Evolutionary conservation across 73 alveolate species (phyloP).

Genomic region (Loxodes magnus): DNA sequence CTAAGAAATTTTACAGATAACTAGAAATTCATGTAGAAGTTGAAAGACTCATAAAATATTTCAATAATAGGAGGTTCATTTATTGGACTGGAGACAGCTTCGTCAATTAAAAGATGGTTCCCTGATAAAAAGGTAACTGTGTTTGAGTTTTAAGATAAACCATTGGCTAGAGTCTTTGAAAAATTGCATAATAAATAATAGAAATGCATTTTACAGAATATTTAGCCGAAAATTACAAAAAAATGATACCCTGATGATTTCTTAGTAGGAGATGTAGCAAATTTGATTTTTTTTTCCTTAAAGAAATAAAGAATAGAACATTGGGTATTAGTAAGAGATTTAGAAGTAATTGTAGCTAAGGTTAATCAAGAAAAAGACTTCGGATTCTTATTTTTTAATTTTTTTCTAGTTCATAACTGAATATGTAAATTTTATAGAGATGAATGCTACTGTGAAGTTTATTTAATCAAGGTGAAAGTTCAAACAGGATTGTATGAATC

Average conservation of each 20-base stretch:
- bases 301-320: slow-evolving; percentile 66
- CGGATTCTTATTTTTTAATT: slow-evolving; percentile 82
- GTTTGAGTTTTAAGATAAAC: slow-evolving; percentile 29
- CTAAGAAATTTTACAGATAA: slow-evolving; percentile 47
- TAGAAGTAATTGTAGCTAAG: slow-evolving; percentile 63
- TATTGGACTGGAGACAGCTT: slow-evolving; percentile 74
- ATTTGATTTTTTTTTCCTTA: slow-evolving; percentile 57
- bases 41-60: slow-evolving; percentile 38
- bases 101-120: slow-evolving; percentile 23
- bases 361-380: slow-evolving; percentile 59
- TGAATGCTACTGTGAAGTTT: background rate
- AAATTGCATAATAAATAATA: slow-evolving; percentile 38
- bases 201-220: slow-evolving; percentile 23
- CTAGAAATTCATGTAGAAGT: slow-evolving; percentile 27
- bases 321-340: slow-evolving; percentile 52
- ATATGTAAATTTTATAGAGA: slow-evolving; percentile 3
- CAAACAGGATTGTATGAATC: background rate
- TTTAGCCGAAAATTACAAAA: slow-evolving; percentile 32
- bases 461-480: background rate
- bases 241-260: slow-evolving; percentile 48
- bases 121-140: slow-evolving; percentile 53
- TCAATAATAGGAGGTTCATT: slow-evolving; percentile 73
- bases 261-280: slow-evolving; percentile 85
- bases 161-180: slow-evolving; percentile 57
- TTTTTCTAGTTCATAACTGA: background rate